Conservation (phyloP, 1,139 yeast genomes). For the Hemisphaericaspora xylanilytica region DNA sequence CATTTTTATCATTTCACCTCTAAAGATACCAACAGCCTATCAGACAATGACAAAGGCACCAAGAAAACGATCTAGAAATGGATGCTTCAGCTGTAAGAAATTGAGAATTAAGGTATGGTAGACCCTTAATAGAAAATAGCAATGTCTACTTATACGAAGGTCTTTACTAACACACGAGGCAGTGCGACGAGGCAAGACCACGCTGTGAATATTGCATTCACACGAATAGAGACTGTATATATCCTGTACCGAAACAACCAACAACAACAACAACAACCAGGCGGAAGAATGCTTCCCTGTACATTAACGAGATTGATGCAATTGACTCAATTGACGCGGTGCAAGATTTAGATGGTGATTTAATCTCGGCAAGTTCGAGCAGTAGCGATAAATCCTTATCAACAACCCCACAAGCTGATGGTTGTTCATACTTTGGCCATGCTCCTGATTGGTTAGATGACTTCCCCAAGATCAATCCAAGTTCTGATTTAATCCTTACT, state of each 20-base stretch:
- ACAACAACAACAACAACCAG: not conserved
- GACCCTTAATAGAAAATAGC: too few species aligned
- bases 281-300: too few species aligned
- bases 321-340: too few species aligned
- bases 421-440: not conserved
- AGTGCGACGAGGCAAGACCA: conserved; percentile 36
- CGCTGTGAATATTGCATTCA: conserved; percentile 37
- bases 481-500: conserved; percentile 13
- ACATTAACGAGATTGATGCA: too few species aligned
- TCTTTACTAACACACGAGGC: conserved; percentile 5
- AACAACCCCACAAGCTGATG: not conserved
- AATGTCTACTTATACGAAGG: too few species aligned
- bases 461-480: not conserved
- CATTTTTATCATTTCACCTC: too few species aligned
- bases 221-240: conserved; percentile 30
- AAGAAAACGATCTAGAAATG: conserved; percentile 25
- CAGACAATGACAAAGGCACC: conserved; percentile 1
- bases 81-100: conserved; percentile 32
- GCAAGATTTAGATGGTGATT: too few species aligned
- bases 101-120: conserved; percentile 25
- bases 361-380: not conserved
- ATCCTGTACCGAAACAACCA: conserved; percentile 16
- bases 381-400: not conserved
- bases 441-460: not conserved
- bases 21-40: too few species aligned